Base-by-base conservation (phyloP, 1,139 yeast genomes). In the Debaryomyces coudertii region DNA sequence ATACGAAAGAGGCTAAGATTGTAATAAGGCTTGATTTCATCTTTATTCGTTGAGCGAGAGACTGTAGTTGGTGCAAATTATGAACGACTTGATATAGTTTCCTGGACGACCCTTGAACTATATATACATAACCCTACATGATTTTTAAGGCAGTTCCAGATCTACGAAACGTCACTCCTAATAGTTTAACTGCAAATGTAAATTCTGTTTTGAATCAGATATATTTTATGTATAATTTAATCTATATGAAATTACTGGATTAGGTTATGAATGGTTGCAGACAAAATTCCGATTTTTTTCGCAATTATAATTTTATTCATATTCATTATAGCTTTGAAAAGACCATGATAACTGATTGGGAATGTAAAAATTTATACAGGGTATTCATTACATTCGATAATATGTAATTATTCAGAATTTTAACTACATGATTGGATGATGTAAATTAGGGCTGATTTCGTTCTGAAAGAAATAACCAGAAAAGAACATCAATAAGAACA, bases 211-310 rank as follows among this genome's bases (percentile, higher is more conserved):
- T 18, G 33, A 28, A 20, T 15, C 20, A 29, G 20, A 18, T 8
- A 12, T 5, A 20, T 18, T 11, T n/a, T 12, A 5, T 27, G 4
- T 8, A 12, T 5, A 5, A 12, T 34, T 37, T 16, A 28, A 15
- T 27, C 18, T 27, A 16, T 33, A 9, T 20, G 3, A 16, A 18
- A 16, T 38, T 38, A 38, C 41, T 38, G 3, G 9, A 38, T 28
- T 38, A 15, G 35, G 41, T n/a, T 11, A 29, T 38, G 41, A 38
- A 38, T 15, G 41, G 41, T 22, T 38, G 41, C 41, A 38, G 20
- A 20, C 23, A 18, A 35, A 35, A 34, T 34, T 20, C n/a, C 16
- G 12, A 23, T 15, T n/a, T 35, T n/a, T 35, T 35, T 35, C 38
- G 38, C 38, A 35, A 35, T 14, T 12, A 20, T 23, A 12, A 14